Percentiles rank a stretch among this genome's conserved stretches.
phyloP scores from a whole-genome alignment of 2,329 filamentous ascomycete genomes.

The Cadophora sp. region DNA sequence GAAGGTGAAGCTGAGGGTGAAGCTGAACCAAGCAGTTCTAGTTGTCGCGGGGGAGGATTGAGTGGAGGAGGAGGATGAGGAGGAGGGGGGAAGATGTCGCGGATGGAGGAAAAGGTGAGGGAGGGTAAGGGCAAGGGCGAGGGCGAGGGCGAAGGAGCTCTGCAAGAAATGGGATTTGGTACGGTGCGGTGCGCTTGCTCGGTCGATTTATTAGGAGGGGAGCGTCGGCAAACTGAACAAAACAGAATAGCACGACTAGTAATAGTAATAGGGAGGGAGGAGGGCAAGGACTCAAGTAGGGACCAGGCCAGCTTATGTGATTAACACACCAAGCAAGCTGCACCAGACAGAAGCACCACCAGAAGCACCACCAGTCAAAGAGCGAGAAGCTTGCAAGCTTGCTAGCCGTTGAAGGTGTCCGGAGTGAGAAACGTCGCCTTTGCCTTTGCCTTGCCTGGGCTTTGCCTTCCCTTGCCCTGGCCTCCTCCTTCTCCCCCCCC shows the following conservation, averaged over 20 bases:
- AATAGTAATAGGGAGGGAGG: background rate
- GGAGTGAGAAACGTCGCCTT: background rate
- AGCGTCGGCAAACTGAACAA: background rate
- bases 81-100: background rate
- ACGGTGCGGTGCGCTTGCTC: conserved; percentile 5
- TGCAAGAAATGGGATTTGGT: conserved; percentile 2
- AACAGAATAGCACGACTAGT: background rate
- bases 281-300: background rate
- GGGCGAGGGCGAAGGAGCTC: background rate
- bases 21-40: background rate
- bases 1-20: background rate
- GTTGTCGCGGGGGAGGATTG: background rate
- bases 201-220: conserved; percentile 5
- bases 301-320: conserved; percentile 16
- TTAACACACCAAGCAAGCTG: background rate
- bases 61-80: background rate
- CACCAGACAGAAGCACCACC: background rate
- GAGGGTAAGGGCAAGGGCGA: background rate
- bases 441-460: background rate
- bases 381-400: background rate
- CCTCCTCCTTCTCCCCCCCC: background rate
- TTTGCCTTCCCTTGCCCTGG: background rate
- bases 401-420: background rate
- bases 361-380: background rate
- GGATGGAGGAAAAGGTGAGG: conserved; percentile 1